These are phyloP conservation scores for Clitopilus passeckerianus DNA, from an alignment of 768 basidiomycete genomes.

Conservation along the genomic window DNA sequence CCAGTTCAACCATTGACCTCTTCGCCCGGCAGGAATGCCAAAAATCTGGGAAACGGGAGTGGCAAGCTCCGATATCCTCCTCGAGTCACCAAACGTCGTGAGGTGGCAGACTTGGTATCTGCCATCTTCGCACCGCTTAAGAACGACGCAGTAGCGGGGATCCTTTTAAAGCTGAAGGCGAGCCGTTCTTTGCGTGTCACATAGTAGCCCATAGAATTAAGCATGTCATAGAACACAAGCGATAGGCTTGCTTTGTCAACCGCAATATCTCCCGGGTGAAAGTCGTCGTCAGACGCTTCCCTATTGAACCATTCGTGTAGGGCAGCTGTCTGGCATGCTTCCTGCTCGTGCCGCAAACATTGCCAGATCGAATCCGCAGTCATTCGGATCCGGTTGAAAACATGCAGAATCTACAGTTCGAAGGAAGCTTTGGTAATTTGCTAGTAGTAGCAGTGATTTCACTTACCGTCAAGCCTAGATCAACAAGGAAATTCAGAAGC, in stretches of 20 bases:
- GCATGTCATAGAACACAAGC: slow-evolving; percentile 13
- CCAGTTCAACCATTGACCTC: slow-evolving; percentile 19
- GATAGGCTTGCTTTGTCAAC: slow-evolving; percentile 15
- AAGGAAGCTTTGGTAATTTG: no score
- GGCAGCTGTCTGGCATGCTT: neutral
- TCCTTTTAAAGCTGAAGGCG: slow-evolving; percentile 4
- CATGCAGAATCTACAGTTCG: neutral
- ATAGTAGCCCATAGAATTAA: slow-evolving; percentile 14
- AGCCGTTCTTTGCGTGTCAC: slow-evolving; percentile 15
- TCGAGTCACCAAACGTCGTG: slow-evolving; percentile 26
- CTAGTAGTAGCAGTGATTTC: no score
- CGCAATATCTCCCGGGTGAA: slow-evolving; percentile 25
- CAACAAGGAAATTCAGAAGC: no score
- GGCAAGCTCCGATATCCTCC: slow-evolving; percentile 14
- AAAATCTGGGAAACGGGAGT: slow-evolving; percentile 23
- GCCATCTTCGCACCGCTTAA: slow-evolving; percentile 19
- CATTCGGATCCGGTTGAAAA: neutral
- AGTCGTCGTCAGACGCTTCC: slow-evolving; percentile 1
- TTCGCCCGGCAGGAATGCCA: slow-evolving; percentile 27
- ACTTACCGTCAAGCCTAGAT: no score
- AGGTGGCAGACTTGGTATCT: slow-evolving; percentile 30
- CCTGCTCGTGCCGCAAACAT: slow-evolving; percentile 8
- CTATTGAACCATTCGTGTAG: neutral
- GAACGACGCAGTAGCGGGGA: slow-evolving; percentile 28
- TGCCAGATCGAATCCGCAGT: slow-evolving; percentile 9